Conservation (phyloP, 2,329 filamentous ascomycete species). For the Helminthosporium solani region DNA sequence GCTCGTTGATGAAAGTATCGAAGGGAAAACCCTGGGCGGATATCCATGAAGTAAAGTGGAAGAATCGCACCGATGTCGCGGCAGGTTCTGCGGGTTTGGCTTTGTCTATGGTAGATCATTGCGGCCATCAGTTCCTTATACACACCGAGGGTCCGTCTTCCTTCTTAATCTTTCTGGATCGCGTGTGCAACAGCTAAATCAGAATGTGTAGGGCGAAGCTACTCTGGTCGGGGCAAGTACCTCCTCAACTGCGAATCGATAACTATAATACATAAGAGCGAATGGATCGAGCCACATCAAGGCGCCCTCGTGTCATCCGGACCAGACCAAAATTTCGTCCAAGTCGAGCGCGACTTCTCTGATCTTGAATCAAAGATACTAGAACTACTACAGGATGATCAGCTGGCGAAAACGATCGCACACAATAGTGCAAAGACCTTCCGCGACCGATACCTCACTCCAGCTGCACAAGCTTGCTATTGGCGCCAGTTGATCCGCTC, state of each 20-base stretch:
- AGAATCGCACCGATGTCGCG: conserved; percentile 12
- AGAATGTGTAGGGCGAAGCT: conserved; percentile 23
- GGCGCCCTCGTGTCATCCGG: conserved; percentile 23
- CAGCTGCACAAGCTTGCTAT: conserved; percentile 57
- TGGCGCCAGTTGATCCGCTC: conserved; percentile 51
- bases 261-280: conserved; percentile 16
- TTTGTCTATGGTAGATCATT: conserved; percentile 23
- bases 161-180: not conserved
- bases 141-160: conserved; percentile 51
- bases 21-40: conserved; percentile 18
- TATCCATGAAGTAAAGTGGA: conserved; percentile 17
- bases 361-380: conserved; percentile 16
- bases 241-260: conserved; percentile 47
- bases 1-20: conserved; percentile 10
- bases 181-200: not conserved
- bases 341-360: conserved; percentile 24
- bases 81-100: conserved; percentile 3
- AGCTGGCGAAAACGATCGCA: conserved; percentile 53
- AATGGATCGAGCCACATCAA: conserved; percentile 16
- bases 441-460: conserved; percentile 55
- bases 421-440: conserved; percentile 51
- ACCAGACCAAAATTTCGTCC: conserved; percentile 20
- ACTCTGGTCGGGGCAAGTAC: conserved; percentile 54
- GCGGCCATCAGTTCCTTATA: conserved; percentile 42
- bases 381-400: conserved; percentile 1